Conservation (phyloP, 805 yeast species). For the Nakazawaea laoshanensis region DNA sequence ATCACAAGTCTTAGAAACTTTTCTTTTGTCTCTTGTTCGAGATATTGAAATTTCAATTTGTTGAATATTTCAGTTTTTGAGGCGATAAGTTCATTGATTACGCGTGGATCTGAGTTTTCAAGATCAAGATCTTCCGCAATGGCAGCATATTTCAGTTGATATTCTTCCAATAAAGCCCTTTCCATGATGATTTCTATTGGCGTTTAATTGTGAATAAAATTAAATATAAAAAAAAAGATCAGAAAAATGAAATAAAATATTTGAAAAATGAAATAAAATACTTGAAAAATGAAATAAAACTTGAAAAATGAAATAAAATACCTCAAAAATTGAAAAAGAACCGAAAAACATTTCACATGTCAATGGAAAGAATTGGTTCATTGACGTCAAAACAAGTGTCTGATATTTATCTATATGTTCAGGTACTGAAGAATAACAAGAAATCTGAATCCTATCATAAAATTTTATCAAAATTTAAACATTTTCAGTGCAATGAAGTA, state of each 20-base stretch:
- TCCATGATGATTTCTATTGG: background rate
- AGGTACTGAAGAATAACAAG: too few relatives aligned
- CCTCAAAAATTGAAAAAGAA: background rate
- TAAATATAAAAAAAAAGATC: background rate
- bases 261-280: background rate
- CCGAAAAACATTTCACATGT: background rate
- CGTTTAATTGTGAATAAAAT: background rate
- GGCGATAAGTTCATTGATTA: constrained; percentile 25
- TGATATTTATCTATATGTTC: too few relatives aligned
- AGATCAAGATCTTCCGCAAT: constrained; percentile 3
- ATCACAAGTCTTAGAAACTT: constrained; percentile 49
- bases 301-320: background rate
- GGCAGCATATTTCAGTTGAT: constrained; percentile 6
- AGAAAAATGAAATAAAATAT: constrained; percentile 1
- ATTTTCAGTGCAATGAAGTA: too few relatives aligned
- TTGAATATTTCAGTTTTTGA: constrained; percentile 34
- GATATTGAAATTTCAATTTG: constrained; percentile 52
- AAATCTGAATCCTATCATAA: too few relatives aligned
- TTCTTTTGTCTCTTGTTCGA: constrained; percentile 68
- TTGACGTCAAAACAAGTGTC: too few relatives aligned
- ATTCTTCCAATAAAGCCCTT: background rate
- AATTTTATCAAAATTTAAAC: too few relatives aligned
- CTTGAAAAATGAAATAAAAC: background rate
- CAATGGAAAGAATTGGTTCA: background rate
- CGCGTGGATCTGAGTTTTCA: constrained; percentile 19